Conservation (phyloP, 2,329 filamentous ascomycete species). For the Alternaria angustiovoidea region DNA sequence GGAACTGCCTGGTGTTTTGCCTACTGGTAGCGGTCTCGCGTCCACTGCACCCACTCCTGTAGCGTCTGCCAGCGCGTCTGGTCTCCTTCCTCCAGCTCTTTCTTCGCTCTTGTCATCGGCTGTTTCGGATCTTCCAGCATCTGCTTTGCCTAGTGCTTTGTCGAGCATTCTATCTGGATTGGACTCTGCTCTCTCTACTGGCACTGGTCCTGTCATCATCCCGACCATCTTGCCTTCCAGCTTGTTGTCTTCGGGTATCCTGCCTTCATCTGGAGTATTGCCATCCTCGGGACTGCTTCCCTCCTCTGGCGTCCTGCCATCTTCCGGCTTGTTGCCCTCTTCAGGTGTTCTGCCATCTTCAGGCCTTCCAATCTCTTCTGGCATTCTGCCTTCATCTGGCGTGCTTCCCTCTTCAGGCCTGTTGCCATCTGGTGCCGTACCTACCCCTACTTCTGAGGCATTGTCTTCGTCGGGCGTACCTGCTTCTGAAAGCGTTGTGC, state of each 20-base stretch:
- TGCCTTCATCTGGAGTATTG: conserved; percentile 11
- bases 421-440: conserved; percentile 10
- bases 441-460: conserved; percentile 14
- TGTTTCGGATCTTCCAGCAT: conserved; percentile 25
- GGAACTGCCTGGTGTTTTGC: conserved; percentile 30
- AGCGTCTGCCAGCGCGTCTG: conserved; percentile 20
- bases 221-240: conserved; percentile 17
- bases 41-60: conserved; percentile 26
- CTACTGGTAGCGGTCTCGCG: conserved; percentile 24
- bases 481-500: conserved; percentile 13
- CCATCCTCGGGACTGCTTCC: conserved; percentile 8
- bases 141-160: conserved; percentile 27
- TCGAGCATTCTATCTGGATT: conserved; percentile 28
- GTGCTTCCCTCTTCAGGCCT: conserved; percentile 16
- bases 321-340: conserved; percentile 9
- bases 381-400: conserved; percentile 12
- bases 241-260: conserved; percentile 17
- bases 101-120: conserved; percentile 32
- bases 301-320: conserved; percentile 9
- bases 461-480: conserved; percentile 18
- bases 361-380: conserved; percentile 9
- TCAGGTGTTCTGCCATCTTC: conserved; percentile 8
- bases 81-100: conserved; percentile 25
- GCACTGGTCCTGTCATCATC: conserved; percentile 19
- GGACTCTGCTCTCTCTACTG: conserved; percentile 25